These are phyloP conservation scores for Mediolabrus comicus DNA, from an alignment of 108 stramenopile species.

Conservation along the genomic window DNA sequence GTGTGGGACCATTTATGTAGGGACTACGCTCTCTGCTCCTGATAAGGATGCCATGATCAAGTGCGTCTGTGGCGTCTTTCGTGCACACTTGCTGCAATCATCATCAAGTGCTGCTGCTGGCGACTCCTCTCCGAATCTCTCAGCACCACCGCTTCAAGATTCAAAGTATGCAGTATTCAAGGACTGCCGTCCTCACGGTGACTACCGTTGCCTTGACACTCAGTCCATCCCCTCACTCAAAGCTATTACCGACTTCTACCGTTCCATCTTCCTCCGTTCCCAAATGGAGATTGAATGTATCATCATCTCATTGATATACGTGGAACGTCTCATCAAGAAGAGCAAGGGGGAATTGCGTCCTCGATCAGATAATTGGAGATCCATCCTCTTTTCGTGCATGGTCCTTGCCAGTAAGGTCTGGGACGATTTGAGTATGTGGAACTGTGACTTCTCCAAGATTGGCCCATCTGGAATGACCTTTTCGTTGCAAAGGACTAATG, in stretches of 20 bases:
- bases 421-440: slow-evolving; percentile 98
- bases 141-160: neutral
- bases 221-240: slow-evolving; percentile 65
- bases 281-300: slow-evolving; percentile 95
- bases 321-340: slow-evolving; percentile 91
- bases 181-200: slow-evolving; percentile 29
- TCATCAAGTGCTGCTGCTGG: neutral
- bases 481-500: slow-evolving; percentile 86
- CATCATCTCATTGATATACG: slow-evolving; percentile 94
- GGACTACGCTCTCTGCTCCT: slow-evolving; percentile 87
- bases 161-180: slow-evolving; percentile 7
- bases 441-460: slow-evolving; percentile 87
- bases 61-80: slow-evolving; percentile 90
- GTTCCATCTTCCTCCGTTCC: slow-evolving; percentile 74
- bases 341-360: slow-evolving; percentile 80
- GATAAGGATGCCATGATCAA: slow-evolving; percentile 95
- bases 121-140: neutral
- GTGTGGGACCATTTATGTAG: slow-evolving; percentile 88
- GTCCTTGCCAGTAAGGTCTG: slow-evolving; percentile 94
- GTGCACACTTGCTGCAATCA: slow-evolving; percentile 89
- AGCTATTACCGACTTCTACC: slow-evolving; percentile 78
- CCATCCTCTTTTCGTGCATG: slow-evolving; percentile 89
- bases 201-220: slow-evolving; percentile 14
- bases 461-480: slow-evolving; percentile 80
- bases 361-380: slow-evolving; percentile 81